Evolutionary conservation across 2,329 filamentous ascomycete genomes (phyloP).

Genomic region (Bipolaris sorokiniana): DNA sequence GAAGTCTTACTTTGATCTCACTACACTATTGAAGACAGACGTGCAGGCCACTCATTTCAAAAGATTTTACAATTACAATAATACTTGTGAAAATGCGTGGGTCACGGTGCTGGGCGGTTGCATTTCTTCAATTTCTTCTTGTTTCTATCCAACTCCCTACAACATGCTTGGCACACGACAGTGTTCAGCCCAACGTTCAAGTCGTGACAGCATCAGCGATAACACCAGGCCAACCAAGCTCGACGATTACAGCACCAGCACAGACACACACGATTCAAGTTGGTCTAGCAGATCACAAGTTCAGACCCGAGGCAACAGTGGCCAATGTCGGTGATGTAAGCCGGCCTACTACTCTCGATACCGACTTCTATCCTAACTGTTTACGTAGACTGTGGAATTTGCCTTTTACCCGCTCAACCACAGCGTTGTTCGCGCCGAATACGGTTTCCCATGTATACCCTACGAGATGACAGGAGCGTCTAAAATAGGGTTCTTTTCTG

Average conservation of each 20-base stretch:
- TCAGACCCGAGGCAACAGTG: slow-evolving; percentile 47
- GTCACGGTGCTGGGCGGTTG: not conserved
- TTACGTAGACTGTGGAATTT: slow-evolving; percentile 46
- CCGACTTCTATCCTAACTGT: slow-evolving; percentile 2
- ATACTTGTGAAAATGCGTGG: not conserved
- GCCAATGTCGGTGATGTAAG: slow-evolving; percentile 49
- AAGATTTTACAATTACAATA: not conserved
- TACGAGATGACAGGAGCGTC: slow-evolving; percentile 40
- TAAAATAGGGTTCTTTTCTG: slow-evolving; percentile 40
- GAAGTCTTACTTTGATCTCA: not conserved
- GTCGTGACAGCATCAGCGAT: slow-evolving; percentile 7
- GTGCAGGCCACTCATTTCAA: not conserved
- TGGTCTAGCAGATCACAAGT: slow-evolving; percentile 47
- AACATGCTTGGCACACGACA: slow-evolving; percentile 19
- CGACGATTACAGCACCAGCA: slow-evolving; percentile 21
- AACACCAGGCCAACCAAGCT: slow-evolving; percentile 10
- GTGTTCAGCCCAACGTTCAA: not conserved
- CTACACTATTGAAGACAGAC: not conserved
- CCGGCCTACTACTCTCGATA: not conserved
- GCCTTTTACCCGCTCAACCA: slow-evolving; percentile 53
- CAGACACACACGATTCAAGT: slow-evolving; percentile 47
- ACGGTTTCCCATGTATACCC: slow-evolving; percentile 50
- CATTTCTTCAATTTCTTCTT: not conserved
- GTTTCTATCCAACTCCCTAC: slow-evolving; percentile 1
- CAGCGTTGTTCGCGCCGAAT: slow-evolving; percentile 52